Conservation (phyloP, 495 filamentous ascomycete species). For the Penicillium paxilli region DNA sequence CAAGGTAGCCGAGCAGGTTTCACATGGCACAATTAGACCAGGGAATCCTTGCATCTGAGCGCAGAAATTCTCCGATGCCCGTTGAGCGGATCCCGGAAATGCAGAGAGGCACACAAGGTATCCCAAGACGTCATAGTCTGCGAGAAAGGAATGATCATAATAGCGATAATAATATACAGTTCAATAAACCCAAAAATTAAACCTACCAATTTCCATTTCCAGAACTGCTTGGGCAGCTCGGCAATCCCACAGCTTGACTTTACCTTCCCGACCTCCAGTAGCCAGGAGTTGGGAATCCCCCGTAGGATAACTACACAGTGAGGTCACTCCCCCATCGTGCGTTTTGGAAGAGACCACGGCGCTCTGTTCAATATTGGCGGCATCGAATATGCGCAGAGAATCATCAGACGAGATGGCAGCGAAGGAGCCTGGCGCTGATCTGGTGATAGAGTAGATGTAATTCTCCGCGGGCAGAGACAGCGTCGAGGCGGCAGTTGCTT, state of each 20-base stretch:
- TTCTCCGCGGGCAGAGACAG: conserved; percentile 46
- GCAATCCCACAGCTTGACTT: conserved; percentile 49
- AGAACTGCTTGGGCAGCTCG: conserved; percentile 34
- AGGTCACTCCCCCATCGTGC: conserved; percentile 47
- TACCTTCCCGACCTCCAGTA: conserved; percentile 52
- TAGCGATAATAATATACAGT: too few species aligned
- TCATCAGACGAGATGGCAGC: conserved; percentile 59
- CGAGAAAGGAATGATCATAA: background rate
- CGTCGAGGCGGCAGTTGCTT: conserved; percentile 38
- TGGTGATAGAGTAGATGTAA: conserved; percentile 53
- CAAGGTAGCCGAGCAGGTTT: background rate
- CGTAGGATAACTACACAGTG: conserved; percentile 35
- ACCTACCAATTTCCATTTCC: conserved; percentile 44
- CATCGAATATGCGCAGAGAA: conserved; percentile 52
- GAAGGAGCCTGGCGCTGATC: conserved; percentile 32
- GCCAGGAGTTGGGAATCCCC: conserved; percentile 31
- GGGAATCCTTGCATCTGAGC: conserved; percentile 4
- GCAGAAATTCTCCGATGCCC: conserved; percentile 13
- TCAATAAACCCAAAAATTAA: too few species aligned
- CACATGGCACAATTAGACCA: background rate
- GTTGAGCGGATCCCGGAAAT: conserved; percentile 4
- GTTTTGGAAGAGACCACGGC: conserved; percentile 32
- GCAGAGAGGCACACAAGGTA: conserved; percentile 1
- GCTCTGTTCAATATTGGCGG: conserved; percentile 34
- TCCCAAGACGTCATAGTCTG: background rate